Evolutionary conservation across 805 yeast species (phyloP), one percentile per base, ranked within the genome.

Genomic region (Scheffersomyces coipomensis): DNA sequence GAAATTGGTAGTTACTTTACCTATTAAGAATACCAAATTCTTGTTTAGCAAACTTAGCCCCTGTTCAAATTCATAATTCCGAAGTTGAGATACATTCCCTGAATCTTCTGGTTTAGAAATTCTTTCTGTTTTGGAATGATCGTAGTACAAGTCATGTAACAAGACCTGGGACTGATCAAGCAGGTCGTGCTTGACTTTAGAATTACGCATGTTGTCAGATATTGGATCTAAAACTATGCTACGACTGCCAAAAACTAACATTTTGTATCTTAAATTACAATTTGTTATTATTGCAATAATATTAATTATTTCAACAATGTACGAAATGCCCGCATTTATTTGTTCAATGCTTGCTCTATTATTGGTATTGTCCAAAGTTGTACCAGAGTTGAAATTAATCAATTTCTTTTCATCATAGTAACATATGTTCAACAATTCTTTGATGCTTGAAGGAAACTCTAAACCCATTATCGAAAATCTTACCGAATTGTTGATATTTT

Each of bases 361-460:
- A 34, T 36, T 35, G 18, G 29, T 38, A 21, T 22, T 27, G 12
- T 34, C 33, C 33, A 41, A 37, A 13, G 41, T 39, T 15, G 41
- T 23, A 26, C 32, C 17, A 26, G 33, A 42, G 36, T 47, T 38
- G 19, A 37, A 36, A 35, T 38, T 40, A 9, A 36, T 35, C 8
- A 48, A 16, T 5, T 35, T 34, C 6, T 25, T 16, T 7, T 43
- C 29, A 22, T 55, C 46, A 29, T 60, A 53, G 46, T 66, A 64
- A 38, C 71, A 57, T 12, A 50, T 45, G 16, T 52, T 48, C 8
- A 66, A 49, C 11, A 68, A 35, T 22, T 64, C 66, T 21, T 51
- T 51, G 17, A 57, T 56, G 29, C 52, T 53, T 3, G 57, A 37
- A 1, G 74, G 74, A 37, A 68, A 64, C 34, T 63, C 67, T 5